These are phyloP conservation scores for Trichomonas gallinae DNA, from an alignment of 208 protist genomes.

Conservation along the genomic window DNA sequence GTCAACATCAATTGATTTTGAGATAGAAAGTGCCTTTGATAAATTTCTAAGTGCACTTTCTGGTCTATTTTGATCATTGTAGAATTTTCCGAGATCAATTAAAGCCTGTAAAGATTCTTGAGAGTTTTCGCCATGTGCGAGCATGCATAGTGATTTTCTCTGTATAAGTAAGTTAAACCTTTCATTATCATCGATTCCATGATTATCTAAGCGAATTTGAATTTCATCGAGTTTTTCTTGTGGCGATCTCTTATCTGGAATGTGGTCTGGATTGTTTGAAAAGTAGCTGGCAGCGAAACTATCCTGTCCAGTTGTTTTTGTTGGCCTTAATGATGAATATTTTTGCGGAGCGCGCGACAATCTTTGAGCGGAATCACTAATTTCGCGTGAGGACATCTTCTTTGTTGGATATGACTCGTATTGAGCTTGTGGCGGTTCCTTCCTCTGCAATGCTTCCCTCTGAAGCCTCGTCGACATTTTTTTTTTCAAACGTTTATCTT, in stretches of 20 bases:
- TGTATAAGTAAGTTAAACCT: background rate
- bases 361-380: background rate
- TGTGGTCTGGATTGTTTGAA: background rate
- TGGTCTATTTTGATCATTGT: background rate
- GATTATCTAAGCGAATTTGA: background rate
- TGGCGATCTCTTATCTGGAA: background rate
- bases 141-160: background rate
- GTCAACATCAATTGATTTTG: background rate
- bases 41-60: background rate
- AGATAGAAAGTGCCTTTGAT: background rate
- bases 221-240: slow-evolving; percentile 13
- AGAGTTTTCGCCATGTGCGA: background rate
- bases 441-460: background rate
- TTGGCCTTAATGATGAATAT: background rate
- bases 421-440: background rate
- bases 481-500: background rate
- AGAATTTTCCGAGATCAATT: background rate
- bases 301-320: background rate
- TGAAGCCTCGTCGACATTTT: background rate
- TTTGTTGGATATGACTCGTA: background rate
- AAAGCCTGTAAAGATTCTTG: background rate
- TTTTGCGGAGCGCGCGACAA: background rate
- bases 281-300: background rate
- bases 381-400: background rate
- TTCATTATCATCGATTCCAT: background rate